phyloP scores from a whole-genome alignment of 2,329 filamentous ascomycete genomes.

The Myriosclerotinia duriaeana region DNA sequence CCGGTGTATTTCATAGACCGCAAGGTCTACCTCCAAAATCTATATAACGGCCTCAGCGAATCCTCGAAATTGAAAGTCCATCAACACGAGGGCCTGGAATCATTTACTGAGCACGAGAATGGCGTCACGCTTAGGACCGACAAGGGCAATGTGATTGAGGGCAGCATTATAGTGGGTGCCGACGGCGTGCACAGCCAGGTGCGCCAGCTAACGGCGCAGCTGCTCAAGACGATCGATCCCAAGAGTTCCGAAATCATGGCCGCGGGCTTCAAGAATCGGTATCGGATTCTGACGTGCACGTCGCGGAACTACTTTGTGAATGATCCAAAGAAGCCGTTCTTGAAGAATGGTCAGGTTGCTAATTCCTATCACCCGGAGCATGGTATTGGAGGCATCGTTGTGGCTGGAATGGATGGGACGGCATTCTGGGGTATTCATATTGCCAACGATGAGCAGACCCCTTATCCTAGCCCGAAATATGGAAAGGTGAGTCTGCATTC shows the following conservation, averaged over 20 bases:
- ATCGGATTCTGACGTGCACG: constrained; percentile 12
- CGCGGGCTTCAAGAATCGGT: constrained; percentile 9
- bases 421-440: constrained; percentile 18
- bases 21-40: constrained; percentile 4
- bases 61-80: constrained; percentile 11
- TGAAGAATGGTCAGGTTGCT: constrained; percentile 1
- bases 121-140: constrained; percentile 10
- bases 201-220: constrained; percentile 38
- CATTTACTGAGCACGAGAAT: constrained; percentile 15
- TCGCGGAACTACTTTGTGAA: constrained; percentile 12
- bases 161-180: constrained; percentile 33
- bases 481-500: constrained; percentile 12
- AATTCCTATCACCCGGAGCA: constrained; percentile 15
- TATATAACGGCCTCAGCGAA: constrained; percentile 15
- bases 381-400: constrained; percentile 12
- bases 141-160: constrained; percentile 18
- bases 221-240: constrained; percentile 10
- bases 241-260: constrained; percentile 16
- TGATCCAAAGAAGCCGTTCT: constrained; percentile 12
- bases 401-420: constrained; percentile 16
- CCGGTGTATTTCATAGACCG: constrained; percentile 16
- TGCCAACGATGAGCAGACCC: not conserved
- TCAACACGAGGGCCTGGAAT: constrained; percentile 6
- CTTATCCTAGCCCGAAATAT: constrained; percentile 15
- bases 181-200: constrained; percentile 35